Base-by-base conservation (phyloP, 352 stramenopile genomes). In the Pythium phragmiticola region DNA sequence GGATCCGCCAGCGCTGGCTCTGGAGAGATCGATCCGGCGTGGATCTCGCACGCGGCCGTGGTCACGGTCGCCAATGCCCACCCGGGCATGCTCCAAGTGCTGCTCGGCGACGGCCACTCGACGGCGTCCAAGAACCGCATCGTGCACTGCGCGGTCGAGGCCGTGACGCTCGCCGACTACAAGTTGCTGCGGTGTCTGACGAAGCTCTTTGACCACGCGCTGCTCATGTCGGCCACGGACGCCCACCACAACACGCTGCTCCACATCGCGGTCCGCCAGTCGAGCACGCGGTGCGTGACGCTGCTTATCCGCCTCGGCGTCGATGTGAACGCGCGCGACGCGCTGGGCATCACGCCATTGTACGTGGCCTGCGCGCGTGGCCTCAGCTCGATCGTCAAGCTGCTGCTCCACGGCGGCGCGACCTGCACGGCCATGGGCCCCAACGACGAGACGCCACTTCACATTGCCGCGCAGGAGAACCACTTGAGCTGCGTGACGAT, bases 401-500 rank as follows among this genome's bases (percentile, higher is more conserved):
- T 83, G 41, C 66, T 94, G 21, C 49, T 94, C 19, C 59, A 84
- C 47, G 79, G 78, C 12, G 82, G 82, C 13, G 83, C 83, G 8
- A 72, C 70, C 57, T 84, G 76, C 56, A 67, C 63, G 6, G 53
- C 75, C 19, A 82, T 90, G 36, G 85, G 85, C 4, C 85, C 85
- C 1, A 86, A 84, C 60, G 80, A 83, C 37, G 82, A 94, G 72
- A 89, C 78, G 11, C 75, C 85, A 19, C 72, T 94, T 37, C 85
- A 94, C 60, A 88, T 94, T 28, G 82, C 85, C 3, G 83, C 83
- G 9, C 85, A 94, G 69, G 85, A 94, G 49, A 92, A 92, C 64
- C 85, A 92, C 45, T 59, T 90, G 33, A 75, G 70, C 50, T 92
- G 83, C 48, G 78, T 92, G 33, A 74, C 78, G 59, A 52, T 90